Evolutionary conservation across 352 stramenopile genomes (phyloP).

Genomic region (Phytophthora uliginosa): DNA sequence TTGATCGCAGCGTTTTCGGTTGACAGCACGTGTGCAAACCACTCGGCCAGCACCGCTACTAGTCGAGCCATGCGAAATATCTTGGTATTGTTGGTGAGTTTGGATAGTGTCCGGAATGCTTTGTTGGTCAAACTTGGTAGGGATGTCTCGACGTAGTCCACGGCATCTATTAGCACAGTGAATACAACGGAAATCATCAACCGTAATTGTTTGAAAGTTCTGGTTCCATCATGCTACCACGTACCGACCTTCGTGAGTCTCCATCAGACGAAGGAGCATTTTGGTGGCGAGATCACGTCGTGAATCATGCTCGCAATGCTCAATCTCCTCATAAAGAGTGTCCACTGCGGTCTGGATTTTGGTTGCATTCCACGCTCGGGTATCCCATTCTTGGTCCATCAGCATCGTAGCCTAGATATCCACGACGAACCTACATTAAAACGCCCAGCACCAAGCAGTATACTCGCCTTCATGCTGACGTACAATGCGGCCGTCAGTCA

Average conservation of each 20-base stretch:
- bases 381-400: constrained; percentile 89
- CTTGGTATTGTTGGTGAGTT: constrained; percentile 55
- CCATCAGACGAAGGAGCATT: constrained; percentile 76
- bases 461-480: constrained; percentile 16
- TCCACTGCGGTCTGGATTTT: constrained; percentile 75
- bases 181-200: not conserved
- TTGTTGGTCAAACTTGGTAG: constrained; percentile 81
- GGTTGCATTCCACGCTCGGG: constrained; percentile 62
- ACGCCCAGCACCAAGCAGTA: not conserved
- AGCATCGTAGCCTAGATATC: constrained; percentile 69
- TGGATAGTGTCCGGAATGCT: constrained; percentile 72
- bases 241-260: constrained; percentile 72
- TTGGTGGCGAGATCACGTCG: constrained; percentile 67
- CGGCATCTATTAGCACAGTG: constrained; percentile 44
- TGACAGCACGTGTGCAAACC: constrained; percentile 70
- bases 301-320: constrained; percentile 48
- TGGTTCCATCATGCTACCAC: constrained; percentile 1
- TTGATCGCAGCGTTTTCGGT: constrained; percentile 72
- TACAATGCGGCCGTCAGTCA: constrained; percentile 67
- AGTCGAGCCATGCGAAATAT: constrained; percentile 69
- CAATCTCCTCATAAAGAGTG: constrained; percentile 76
- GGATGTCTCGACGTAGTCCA: constrained; percentile 73
- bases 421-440: not conserved
- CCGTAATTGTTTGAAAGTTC: not conserved
- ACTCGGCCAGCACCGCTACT: constrained; percentile 65